Percentiles rank a stretch among this genome's conserved stretches.
phyloP scores from a whole-genome alignment of 208 protist species.

The Acanthamoeba healyi region DNA sequence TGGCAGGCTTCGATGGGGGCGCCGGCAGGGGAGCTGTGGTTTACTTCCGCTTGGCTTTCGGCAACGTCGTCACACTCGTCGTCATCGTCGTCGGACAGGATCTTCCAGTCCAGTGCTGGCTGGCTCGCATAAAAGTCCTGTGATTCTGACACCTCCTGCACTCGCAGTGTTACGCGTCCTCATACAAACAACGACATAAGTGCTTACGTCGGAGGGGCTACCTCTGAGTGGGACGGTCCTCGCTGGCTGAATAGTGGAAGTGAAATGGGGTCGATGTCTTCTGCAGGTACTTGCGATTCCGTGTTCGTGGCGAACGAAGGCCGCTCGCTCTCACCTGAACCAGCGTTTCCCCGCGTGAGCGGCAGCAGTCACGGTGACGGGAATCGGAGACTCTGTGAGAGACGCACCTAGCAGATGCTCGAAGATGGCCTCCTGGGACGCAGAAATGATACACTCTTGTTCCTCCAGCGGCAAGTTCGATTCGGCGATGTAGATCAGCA shows the following conservation, averaged over 20 bases:
- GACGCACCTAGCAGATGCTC: not conserved
- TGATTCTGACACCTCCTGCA: not conserved
- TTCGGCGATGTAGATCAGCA: not conserved
- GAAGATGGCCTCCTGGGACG: not conserved
- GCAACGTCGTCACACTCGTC: not conserved
- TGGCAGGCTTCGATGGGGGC: too few species aligned
- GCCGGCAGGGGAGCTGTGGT: too few species aligned
- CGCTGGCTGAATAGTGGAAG: not conserved
- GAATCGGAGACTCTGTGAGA: too few species aligned
- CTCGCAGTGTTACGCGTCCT: too few species aligned
- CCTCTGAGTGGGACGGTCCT: not conserved
- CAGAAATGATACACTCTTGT: not conserved
- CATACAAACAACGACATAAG: not conserved
- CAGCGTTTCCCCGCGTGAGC: too few species aligned
- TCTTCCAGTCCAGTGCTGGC: not conserved
- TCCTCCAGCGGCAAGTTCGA: not conserved
- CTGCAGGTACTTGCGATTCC: not conserved
- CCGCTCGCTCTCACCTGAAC: not conserved
- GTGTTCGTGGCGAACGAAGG: not conserved
- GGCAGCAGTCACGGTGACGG: too few species aligned
- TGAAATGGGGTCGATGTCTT: not conserved
- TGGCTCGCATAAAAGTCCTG: constrained; percentile 12
- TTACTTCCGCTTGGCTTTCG: too few species aligned
- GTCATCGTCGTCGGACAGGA: not conserved
- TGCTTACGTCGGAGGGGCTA: not conserved